Base-by-base conservation (phyloP, 2,329 filamentous ascomycete species). In the Phyllachora maydis region DNA sequence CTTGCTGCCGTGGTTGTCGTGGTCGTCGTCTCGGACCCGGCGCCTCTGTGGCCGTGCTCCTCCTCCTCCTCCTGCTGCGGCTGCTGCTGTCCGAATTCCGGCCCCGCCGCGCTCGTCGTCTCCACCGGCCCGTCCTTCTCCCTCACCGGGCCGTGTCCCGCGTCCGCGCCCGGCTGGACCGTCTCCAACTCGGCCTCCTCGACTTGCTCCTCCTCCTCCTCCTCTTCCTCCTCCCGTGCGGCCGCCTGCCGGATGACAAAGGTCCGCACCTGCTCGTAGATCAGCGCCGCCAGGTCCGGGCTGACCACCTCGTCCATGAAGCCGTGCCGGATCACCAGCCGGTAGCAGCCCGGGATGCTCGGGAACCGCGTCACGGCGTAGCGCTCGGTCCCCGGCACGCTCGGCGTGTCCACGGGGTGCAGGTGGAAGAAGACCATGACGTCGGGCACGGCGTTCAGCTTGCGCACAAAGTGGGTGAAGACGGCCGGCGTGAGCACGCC, bases 341-440 rank as follows among this genome's bases (percentile, higher is more conserved):
- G 62, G 39, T 78, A 81, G 33, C 67, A 71, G 16, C 67, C 61
- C 0, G 65, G 64, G 11, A 76, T 45, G 14, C 14, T 11, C 14
- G 28, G 42, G 38, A n/a, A 37, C 5, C 47, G 46, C 8, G 47
- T 47, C 19, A 62, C 47, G 12, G 51, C 39, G 28, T 59, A 65
- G 3, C 59, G 46, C 29, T 64, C 54, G 2, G 40, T 39, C 4
- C 50, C 38, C 1, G 57, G 40, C 3, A 70, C 58, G 0, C 54
- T 58, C 0, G 73, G 71, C 2, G 52, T 47, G 15, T 65, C 56
- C 1, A 77, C 50, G 0, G 70, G 59, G 5, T 70, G 64, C 28
- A 82, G 55, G 35, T 82, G 74, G 41, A 82, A 74, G 42, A 82
- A 79, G 2, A 81, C 56, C n/a, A 64, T 59, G 8, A 77, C 60